Evolutionary conservation across 352 stramenopile species (phyloP), one percentile per base, ranked within the genome.

Genomic region (Phytophthora constricta): DNA sequence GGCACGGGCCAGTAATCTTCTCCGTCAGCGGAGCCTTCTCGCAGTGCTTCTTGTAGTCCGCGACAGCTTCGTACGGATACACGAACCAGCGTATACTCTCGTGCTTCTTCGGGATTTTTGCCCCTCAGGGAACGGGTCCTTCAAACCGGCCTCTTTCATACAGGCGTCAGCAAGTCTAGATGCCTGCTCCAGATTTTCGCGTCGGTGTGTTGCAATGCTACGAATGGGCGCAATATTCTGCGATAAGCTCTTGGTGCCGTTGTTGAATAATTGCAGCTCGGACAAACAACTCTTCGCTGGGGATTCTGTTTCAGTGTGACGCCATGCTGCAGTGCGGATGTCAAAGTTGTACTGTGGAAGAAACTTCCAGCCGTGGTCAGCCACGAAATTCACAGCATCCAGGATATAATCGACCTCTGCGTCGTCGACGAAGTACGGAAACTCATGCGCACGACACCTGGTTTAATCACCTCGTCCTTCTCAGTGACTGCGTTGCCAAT

Each of bases 291-390:
- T 68, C 46, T 67, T 68, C 4, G 51, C 42, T 13, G 55, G 55
- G 8, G 56, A 26, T 5, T 39, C 53, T 39, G 50, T 43, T 22
- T 47, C 52, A 11, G 31, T 56, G 62, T 97, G 90, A 27, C 81
- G 80, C 90, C 90, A 98, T 60, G 98, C 95, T 16, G 92, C 96
- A 26, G 93, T 98, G 25, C 92, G 82, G 71, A 98, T 79, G 70
- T 99, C 97, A 63, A 97, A 98, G 33, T 83, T 61, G 77, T 99
- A 99, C 48, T 97, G 84, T 23, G 91, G 92, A 26, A 99, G 78
- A 26, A 99, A 91, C 26, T 91, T 91, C 83, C 86, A 97, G 33
- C 93, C 97, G 58, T 99, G 65, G 33, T 90, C 82, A 4, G 95
- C 90, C 9, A 99, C 92, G 72, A 98, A 99, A 45, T 90, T 72